phyloP scores from a whole-genome alignment of 495 filamentous ascomycete species.

The Letharia lupina region DNA sequence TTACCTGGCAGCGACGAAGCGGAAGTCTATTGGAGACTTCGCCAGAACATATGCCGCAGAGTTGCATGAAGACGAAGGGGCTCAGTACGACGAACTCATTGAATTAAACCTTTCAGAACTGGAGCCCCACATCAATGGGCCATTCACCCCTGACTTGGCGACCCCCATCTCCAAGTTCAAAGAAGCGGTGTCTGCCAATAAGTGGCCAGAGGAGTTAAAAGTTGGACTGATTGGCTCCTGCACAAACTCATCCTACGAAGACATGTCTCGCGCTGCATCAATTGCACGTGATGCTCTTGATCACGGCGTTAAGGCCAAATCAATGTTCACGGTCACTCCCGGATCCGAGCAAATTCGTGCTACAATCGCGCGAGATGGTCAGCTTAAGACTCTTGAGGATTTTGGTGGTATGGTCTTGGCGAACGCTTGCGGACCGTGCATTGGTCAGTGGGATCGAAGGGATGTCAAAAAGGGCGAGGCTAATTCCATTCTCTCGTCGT shows the following conservation, averaged over 20 bases:
- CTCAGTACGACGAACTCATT: constrained; percentile 92
- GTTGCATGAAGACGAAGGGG: constrained; percentile 83
- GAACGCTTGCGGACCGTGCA: constrained; percentile 85
- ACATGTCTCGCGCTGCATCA: constrained; percentile 91
- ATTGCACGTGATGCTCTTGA: constrained; percentile 91
- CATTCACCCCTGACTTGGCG: constrained; percentile 98
- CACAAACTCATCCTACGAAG: constrained; percentile 99
- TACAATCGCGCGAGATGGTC: constrained; percentile 89
- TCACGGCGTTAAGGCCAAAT: constrained; percentile 91
- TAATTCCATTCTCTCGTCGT: constrained; percentile 93
- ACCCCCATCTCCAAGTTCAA: constrained; percentile 97
- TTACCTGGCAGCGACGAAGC: constrained; percentile 90
- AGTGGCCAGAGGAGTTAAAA: constrained; percentile 96
- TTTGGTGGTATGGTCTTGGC: constrained; percentile 94
- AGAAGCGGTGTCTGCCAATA: constrained; percentile 84
- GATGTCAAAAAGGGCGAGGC: constrained; percentile 95
- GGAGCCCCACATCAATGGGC: constrained; percentile 97
- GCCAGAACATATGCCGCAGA: constrained; percentile 76
- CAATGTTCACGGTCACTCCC: constrained; percentile 88
- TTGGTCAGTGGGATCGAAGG: constrained; percentile 84
- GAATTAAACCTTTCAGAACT: constrained; percentile 92
- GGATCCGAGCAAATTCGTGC: constrained; percentile 97
- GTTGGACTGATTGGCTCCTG: constrained; percentile 96
- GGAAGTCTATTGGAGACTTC: constrained; percentile 81
- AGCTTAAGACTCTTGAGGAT: constrained; percentile 93